A percentile compares a stretch with the other conserved stretches of the same genome.
Conservation (phyloP, 129 eudicot species). For the Cynara cardunculus region DNA sequence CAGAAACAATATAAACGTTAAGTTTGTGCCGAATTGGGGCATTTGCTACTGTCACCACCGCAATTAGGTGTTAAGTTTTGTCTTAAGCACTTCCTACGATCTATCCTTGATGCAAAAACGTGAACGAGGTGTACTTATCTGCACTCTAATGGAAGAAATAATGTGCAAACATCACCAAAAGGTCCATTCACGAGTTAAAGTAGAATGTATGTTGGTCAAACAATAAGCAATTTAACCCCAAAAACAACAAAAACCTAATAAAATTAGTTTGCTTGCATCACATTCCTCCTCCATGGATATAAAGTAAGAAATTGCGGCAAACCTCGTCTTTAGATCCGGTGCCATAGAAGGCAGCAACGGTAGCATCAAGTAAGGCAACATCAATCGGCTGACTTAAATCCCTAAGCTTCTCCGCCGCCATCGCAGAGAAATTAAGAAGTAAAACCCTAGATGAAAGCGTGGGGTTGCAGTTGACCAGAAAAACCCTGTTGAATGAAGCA, state of each 20-base stretch:
- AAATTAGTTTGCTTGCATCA: background rate
- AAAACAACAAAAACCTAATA: background rate
- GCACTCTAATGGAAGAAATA: background rate
- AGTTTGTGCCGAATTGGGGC: background rate
- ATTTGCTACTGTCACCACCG: constrained; percentile 1
- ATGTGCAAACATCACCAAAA: background rate
- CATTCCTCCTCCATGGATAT: constrained; percentile 7
- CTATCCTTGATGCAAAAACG: constrained; percentile 1
- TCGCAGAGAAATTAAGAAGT: constrained; percentile 29
- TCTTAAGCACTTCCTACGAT: constrained; percentile 1
- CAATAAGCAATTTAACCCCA: constrained; percentile 2
- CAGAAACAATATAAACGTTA: background rate
- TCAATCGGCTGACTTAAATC: constrained; percentile 95
- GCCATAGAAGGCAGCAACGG: constrained; percentile 92
- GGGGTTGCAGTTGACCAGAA: background rate
- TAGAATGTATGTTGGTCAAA: constrained; percentile 3
- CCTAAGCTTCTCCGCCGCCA: constrained; percentile 96
- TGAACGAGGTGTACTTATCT: background rate
- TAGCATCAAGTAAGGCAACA: constrained; percentile 82
- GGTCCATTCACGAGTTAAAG: background rate
- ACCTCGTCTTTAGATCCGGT: constrained; percentile 99
- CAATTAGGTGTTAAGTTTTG: background rate
- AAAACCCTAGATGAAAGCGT: constrained; percentile 48
- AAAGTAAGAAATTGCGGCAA: background rate
- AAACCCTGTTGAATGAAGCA: constrained; percentile 10